These are phyloP conservation scores for Albophoma yamanashiensis DNA, from an alignment of 2,329 filamentous ascomycete species.

Conservation along the genomic window DNA sequence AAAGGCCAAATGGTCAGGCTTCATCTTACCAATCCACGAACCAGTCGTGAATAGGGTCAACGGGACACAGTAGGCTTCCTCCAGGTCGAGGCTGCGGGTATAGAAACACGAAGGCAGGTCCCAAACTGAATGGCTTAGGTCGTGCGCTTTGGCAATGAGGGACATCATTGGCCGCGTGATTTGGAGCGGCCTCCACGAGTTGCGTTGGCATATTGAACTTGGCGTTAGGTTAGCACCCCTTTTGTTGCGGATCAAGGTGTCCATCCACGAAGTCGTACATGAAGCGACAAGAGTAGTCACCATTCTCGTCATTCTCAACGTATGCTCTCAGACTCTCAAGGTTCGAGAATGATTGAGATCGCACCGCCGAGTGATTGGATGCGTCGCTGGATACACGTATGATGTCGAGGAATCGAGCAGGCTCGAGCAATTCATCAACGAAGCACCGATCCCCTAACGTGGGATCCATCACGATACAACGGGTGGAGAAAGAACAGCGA, in stretches of 20 bases:
- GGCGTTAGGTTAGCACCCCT: too few species aligned
- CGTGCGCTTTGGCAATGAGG: constrained; percentile 11
- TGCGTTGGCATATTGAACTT: constrained; percentile 16
- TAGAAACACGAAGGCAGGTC: constrained; percentile 17
- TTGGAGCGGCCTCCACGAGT: constrained; percentile 16
- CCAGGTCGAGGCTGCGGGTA: constrained; percentile 12
- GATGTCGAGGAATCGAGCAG: neutral
- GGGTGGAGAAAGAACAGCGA: too few species aligned
- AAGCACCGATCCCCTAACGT: neutral
- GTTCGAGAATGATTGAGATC: neutral
- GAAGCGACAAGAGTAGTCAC: constrained; percentile 1
- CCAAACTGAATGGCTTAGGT: constrained; percentile 10
- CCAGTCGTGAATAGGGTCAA: constrained; percentile 9
- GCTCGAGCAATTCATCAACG: constrained; percentile 1
- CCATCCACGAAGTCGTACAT: constrained; percentile 2
- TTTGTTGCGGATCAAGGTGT: too few species aligned
- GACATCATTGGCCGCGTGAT: constrained; percentile 12
- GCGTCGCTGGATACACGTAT: neutral
- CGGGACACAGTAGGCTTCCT: constrained; percentile 14
- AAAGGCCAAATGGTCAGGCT: too few species aligned
- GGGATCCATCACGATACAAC: neutral
- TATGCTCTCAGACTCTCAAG: neutral
- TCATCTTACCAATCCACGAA: constrained; percentile 9
- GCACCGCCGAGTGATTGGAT: neutral
- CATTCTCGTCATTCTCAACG: neutral